A percentile compares a stretch with the other conserved stretches of the same genome.
These are phyloP conservation scores for Musa acuminata DNA, from an alignment of 176 grass and related monocot species.

Conservation along the genomic window DNA sequence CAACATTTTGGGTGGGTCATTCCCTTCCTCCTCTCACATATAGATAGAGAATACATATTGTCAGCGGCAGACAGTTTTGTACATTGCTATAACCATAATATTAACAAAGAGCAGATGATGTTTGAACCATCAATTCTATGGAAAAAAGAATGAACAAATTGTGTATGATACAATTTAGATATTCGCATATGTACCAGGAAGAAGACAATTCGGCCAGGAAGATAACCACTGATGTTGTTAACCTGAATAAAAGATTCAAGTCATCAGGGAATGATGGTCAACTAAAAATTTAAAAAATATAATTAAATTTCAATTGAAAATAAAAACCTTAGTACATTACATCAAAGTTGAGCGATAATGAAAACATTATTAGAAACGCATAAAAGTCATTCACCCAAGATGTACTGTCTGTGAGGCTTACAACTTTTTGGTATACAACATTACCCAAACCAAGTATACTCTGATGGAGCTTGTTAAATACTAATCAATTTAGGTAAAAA, in stretches of 20 bases:
- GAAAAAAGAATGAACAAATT: not conserved
- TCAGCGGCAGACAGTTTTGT: no score
- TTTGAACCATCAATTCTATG: not conserved
- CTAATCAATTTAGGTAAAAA: not conserved
- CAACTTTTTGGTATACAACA: no score
- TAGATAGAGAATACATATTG: no score
- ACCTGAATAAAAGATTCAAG: constrained; percentile 43
- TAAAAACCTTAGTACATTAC: not conserved
- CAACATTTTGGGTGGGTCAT: not conserved
- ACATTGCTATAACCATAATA: not conserved
- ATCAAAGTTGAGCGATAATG: not conserved
- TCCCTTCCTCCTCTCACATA: not conserved
- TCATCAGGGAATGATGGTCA: not conserved
- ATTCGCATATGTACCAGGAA: constrained; percentile 63
- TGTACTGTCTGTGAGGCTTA: no score
- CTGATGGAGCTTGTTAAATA: not conserved
- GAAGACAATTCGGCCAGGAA: constrained; percentile 94
- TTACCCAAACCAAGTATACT: no score
- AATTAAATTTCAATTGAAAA: not conserved
- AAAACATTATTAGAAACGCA: not conserved
- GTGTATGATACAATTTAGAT: not conserved
- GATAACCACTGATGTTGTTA: constrained; percentile 92
- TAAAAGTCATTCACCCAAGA: no score
- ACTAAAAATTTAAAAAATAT: not conserved
- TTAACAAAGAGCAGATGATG: not conserved